Evolutionary conservation across 306 rosid species (phyloP), one percentile per base, ranked within the genome.

Genomic region (Vigna nakashimae): DNA sequence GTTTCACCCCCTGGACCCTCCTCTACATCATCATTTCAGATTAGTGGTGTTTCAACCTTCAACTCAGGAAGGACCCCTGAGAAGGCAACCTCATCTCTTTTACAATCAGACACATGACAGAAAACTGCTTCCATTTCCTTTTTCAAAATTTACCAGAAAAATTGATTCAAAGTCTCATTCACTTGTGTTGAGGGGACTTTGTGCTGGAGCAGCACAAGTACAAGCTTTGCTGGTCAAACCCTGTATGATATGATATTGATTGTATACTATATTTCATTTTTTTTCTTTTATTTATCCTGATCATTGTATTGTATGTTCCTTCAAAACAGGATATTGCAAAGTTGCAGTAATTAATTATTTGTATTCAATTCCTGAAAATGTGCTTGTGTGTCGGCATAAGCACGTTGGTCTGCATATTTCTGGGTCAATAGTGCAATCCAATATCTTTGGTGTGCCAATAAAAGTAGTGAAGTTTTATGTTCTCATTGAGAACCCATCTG

Each of bases 71-170:
- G 71, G 81, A 81, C 55, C 59, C 16, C 43, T 28, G 91, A 86
- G 68, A 90, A 78, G 82, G 68, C 84, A 81, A 79, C 85, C 82
- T 73, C 92, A 80, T 74, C 86, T 26, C 88, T 88, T 70, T 57
- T 88, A 34, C 78, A 59, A 24, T 74, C 84, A 16, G 76, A 79
- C 43, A 65, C 52, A 16, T 64, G 46, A 67, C 38, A 7, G 59
- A 42, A 52, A 73, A 78, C 42, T 52, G 57, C 63, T 73, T 69
- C 63, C 46, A 17, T 22, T 67, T 64, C 68, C 12, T 56, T 17
- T 52, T 20, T 6, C 71, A 66, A 6, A 69, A 34, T 69, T 42
- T 34, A 24, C 48, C 59, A 8, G 18, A 28, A 57, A 38, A 55
- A 68, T 55, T 0, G 46, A 26, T 50, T 77, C 59, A 42, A 15